Conservation (phyloP, 2,329 filamentous ascomycete species). For the Microdochium nivale region DNA sequence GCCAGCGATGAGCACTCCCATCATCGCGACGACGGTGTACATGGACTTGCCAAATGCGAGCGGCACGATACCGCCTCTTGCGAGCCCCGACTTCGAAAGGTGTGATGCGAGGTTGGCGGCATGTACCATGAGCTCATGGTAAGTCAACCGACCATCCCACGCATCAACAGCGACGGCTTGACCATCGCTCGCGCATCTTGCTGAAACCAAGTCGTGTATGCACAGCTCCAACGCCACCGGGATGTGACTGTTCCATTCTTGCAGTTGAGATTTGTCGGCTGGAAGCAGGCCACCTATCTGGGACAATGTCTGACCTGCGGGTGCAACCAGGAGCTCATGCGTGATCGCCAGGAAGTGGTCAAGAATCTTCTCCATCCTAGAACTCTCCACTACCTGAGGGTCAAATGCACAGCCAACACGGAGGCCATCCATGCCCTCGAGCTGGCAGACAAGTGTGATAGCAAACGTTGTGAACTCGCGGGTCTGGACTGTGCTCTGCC, state of each 20-base stretch:
- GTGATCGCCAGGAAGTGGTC: not conserved
- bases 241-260: not conserved
- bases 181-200: too few relatives aligned
- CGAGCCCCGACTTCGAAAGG: not conserved
- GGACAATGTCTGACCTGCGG: not conserved
- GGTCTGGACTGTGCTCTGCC: not conserved
- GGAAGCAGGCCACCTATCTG: not conserved
- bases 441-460: not conserved
- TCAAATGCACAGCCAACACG: not conserved
- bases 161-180: not conserved
- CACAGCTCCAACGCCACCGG: not conserved
- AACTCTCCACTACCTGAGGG: not conserved
- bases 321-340: not conserved
- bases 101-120: not conserved
- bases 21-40: slow-evolving; percentile 6
- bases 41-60: slow-evolving; percentile 7
- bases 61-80: slow-evolving; percentile 3
- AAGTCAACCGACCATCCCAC: slow-evolving; percentile 1
- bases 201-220: not conserved
- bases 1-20: slow-evolving; percentile 11
- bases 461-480: not conserved
- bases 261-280: not conserved
- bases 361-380: not conserved
- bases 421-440: not conserved
- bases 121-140: not conserved